Conservation (phyloP, 495 filamentous ascomycete species). For the Trichocladium uniseriatum region DNA sequence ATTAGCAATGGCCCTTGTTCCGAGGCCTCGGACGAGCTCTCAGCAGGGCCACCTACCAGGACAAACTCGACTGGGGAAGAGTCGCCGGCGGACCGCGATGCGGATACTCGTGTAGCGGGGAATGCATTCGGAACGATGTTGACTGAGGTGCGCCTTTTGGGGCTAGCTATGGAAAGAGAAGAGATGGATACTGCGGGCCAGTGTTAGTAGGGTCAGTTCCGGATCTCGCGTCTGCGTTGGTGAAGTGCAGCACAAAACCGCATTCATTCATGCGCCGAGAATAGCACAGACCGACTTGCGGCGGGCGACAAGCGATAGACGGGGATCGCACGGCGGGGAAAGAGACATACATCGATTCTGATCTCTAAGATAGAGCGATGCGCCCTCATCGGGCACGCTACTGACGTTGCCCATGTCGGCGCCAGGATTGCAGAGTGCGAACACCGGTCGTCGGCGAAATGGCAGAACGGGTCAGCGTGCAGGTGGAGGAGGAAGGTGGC, state of each 20-base stretch:
- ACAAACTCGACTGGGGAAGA: constrained; percentile 76
- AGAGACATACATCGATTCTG: constrained; percentile 66
- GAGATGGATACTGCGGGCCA: constrained; percentile 64
- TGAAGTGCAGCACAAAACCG: not conserved
- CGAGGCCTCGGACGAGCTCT: not conserved
- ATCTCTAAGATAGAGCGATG: constrained; percentile 75
- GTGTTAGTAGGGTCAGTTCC: not conserved
- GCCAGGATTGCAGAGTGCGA: constrained; percentile 14
- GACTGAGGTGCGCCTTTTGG: constrained; percentile 60
- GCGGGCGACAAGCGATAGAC: too few species aligned
- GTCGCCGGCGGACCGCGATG: constrained; percentile 66
- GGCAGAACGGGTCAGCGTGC: not conserved
- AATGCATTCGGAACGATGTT: constrained; percentile 81
- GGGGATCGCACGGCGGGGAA: constrained; percentile 8
- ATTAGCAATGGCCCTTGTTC: constrained; percentile 2
- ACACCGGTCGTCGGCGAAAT: constrained; percentile 10
- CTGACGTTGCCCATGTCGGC: constrained; percentile 81
- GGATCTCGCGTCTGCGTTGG: not conserved
- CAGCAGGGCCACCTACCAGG: constrained; percentile 48
- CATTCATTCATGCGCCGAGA: not conserved
- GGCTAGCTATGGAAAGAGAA: constrained; percentile 67
- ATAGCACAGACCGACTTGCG: too few species aligned
- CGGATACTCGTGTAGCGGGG: constrained; percentile 70
- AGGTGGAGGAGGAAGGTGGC: not conserved
- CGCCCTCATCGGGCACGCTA: constrained; percentile 82